These are phyloP conservation scores for Sphagnum contortum DNA, from an alignment of 225 moss, liverwort and hornwort genomes.

Conservation along the genomic window DNA sequence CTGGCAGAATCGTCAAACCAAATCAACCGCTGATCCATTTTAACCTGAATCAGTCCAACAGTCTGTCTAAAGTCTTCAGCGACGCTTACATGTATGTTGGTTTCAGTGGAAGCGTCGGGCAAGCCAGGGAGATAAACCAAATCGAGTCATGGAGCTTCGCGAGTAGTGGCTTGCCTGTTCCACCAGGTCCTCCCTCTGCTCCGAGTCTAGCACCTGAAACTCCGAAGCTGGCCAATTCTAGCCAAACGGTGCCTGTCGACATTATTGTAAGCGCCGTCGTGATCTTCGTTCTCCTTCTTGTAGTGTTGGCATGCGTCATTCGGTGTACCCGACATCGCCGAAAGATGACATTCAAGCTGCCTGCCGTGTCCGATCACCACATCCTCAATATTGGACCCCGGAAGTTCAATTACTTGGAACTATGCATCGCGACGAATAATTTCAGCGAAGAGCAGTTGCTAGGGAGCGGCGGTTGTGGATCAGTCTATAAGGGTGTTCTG, in stretches of 20 bases:
- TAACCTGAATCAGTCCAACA: background rate
- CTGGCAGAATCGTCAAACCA: background rate
- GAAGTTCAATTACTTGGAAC: constrained; percentile 40
- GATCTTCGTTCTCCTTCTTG: background rate
- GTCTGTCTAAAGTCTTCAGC: background rate
- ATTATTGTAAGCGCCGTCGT: no score
- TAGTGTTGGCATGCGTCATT: background rate
- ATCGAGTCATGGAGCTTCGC: constrained; percentile 23
- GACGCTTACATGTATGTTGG: constrained; percentile 24
- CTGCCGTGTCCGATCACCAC: background rate
- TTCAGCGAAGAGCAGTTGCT: constrained; percentile 31
- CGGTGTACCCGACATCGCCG: no score
- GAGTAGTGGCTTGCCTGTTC: constrained; percentile 1
- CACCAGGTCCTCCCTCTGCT: background rate
- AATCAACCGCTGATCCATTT: background rate
- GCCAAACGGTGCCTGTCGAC: background rate
- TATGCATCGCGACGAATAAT: constrained; percentile 31
- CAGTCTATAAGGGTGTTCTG: constrained; percentile 35
- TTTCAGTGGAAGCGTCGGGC: constrained; percentile 13
- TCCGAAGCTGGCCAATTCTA: background rate
- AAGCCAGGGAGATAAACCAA: constrained; percentile 9
- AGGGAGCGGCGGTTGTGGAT: constrained; percentile 44
- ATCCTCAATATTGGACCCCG: constrained; percentile 19
- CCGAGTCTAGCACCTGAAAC: background rate
- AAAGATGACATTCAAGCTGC: background rate